Base-by-base conservation (phyloP, 352 stramenopile genomes). In the Phytophthora cactorum region DNA sequence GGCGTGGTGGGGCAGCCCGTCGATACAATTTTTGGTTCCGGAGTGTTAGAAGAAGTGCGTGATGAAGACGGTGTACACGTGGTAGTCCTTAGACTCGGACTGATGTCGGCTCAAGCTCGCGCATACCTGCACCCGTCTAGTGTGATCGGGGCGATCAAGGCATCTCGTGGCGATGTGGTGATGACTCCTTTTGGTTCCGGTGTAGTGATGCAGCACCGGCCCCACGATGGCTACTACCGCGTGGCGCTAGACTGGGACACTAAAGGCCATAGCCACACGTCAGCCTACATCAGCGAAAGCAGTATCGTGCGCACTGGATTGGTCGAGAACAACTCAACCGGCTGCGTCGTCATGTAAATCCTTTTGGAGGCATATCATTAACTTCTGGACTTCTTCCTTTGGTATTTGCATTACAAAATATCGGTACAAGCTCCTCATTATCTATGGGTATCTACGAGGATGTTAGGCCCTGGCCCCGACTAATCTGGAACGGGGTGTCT, bases 161-260 rank as follows among this genome's bases (percentile, higher is more conserved):
- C 88, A 4, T 85, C 80, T 15, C 79, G 86, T n/a, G 88, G 88
- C 8, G 88, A 96, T 52, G 63, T 93, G 4, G 88, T 96, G 5
- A 74, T 75, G 63, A 96, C 88, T n/a, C 86, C 88, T 12, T 96
- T 83, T 59, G 88, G 86, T 44, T 84, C 74, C 15, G 88, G 88
- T 28, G 74, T 92, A 17, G 84, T 96, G 53, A 75, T 93, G 43
- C 69, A 73, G 41, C 92, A 89, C 72, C 84, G 86, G 4, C 66
- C 66, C 0, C 41, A 74, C 14, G 84, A 95, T 60, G 74, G 72
- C 25, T 86, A 88, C 59, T 96, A 92, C 55, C 79, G 78, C 45
- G 77, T 96, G 34, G 84, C 84, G 3, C 68, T 93, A 15, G 78
- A 93, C 49, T 93, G 84, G 83, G 79, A 84, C 57, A 70, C 77